phyloP scores from a whole-genome alignment of 106 monocot species.

The Platanthera zijinensis region DNA sequence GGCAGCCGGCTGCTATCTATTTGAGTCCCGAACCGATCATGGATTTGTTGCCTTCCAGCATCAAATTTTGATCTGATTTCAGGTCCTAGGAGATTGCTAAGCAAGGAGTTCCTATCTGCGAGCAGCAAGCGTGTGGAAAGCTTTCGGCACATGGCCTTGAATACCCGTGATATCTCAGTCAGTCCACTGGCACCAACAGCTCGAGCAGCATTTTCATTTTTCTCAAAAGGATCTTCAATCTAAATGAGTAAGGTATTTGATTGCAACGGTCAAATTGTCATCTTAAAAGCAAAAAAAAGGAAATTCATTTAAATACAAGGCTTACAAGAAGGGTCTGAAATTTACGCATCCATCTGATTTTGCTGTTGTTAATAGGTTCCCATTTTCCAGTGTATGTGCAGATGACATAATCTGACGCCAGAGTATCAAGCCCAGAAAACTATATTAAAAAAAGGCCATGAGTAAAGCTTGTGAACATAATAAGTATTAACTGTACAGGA shows the following conservation, averaged over 20 bases:
- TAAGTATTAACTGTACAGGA: too few relatives aligned
- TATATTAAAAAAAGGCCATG: constrained; percentile 14
- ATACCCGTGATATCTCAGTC: constrained; percentile 18
- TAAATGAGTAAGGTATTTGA: constrained; percentile 11
- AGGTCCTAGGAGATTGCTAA: constrained; percentile 21
- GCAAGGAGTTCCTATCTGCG: constrained; percentile 23
- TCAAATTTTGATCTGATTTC: constrained; percentile 11
- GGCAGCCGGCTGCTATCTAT: neutral
- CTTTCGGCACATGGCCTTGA: constrained; percentile 10
- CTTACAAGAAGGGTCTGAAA: constrained; percentile 31
- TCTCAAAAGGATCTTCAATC: constrained; percentile 72
- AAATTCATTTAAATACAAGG: neutral
- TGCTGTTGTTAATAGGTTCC: constrained; percentile 23
- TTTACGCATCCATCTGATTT: constrained; percentile 25
- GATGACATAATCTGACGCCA: constrained; percentile 25
- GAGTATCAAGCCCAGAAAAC: constrained; percentile 25
- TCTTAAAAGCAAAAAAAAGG: neutral
- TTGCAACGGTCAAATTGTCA: neutral
- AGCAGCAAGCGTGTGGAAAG: constrained; percentile 14
- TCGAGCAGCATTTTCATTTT: constrained; percentile 53
- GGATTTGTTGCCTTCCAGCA: neutral
- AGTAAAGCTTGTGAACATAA: too few relatives aligned
- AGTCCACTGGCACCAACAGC: constrained; percentile 26
- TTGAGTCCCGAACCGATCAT: neutral
- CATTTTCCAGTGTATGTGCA: constrained; percentile 42